Conservation (phyloP, 148 eudicot species). For the Amaranthus cruentus region DNA sequence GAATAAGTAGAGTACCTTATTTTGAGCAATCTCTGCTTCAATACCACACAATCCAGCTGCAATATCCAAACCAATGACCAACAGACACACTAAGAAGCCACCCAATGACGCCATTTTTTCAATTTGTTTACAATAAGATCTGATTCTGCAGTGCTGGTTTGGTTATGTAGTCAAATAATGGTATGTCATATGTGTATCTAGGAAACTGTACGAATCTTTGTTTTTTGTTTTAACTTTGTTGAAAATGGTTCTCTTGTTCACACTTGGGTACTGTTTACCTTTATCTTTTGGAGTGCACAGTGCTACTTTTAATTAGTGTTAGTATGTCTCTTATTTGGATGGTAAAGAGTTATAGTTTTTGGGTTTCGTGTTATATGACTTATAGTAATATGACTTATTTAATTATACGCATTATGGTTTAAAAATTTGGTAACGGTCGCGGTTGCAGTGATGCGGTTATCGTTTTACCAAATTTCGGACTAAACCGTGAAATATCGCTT, state of each 20-base stretch:
- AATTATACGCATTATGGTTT: too few species aligned
- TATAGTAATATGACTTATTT: too few species aligned
- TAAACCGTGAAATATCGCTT: too few species aligned
- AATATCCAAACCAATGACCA: constrained; percentile 53
- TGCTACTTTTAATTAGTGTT: neutral
- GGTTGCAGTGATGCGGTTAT: too few species aligned
- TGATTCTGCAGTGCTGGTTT: neutral
- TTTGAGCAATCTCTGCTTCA: constrained; percentile 78
- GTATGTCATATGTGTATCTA: neutral
- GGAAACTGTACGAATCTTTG: neutral
- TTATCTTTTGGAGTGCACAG: neutral
- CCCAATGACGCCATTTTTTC: constrained; percentile 37
- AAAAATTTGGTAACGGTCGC: too few species aligned
- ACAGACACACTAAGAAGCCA: constrained; percentile 50
- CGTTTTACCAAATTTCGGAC: too few species aligned
- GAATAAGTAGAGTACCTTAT: constrained; percentile 39
- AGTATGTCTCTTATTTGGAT: neutral
- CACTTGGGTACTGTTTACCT: constrained; percentile 1
- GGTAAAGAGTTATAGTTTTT: too few species aligned
- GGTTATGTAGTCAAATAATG: neutral
- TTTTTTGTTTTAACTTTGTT: neutral
- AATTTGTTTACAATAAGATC: neutral
- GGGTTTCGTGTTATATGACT: too few species aligned
- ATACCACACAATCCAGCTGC: constrained; percentile 78
- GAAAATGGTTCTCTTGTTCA: constrained; percentile 13